Evolutionary conservation across 2,329 filamentous ascomycete genomes (phyloP).

Genomic region (Dothidotthia symphoricarpi): DNA sequence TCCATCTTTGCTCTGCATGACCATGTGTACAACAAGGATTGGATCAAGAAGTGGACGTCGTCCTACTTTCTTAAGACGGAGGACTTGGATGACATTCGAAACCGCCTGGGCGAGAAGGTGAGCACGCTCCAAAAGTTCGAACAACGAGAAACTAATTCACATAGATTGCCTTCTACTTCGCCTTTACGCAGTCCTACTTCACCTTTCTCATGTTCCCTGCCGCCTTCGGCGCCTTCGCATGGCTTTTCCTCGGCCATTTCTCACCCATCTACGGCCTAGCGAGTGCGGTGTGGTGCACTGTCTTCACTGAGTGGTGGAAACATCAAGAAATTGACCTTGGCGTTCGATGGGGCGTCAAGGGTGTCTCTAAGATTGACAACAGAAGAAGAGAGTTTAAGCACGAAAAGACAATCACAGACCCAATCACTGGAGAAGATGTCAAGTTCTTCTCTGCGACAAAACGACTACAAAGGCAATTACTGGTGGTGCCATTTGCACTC

Average conservation of each 20-base stretch:
- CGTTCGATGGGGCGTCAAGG: constrained; percentile 83
- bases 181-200: constrained; percentile 89
- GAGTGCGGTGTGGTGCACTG: constrained; percentile 77
- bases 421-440: constrained; percentile 75
- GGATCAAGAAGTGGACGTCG: constrained; percentile 54
- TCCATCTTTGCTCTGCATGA: constrained; percentile 52
- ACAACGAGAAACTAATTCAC: constrained; percentile 13
- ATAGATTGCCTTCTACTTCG: constrained; percentile 88
- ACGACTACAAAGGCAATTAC: constrained; percentile 71
- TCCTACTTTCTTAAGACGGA: constrained; percentile 48
- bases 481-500: constrained; percentile 82
- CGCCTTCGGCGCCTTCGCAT: constrained; percentile 71
- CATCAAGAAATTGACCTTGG: constrained; percentile 84
- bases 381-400: constrained; percentile 75
- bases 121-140: background rate
- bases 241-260: constrained; percentile 81
- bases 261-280: constrained; percentile 76
- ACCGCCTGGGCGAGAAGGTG: constrained; percentile 52
- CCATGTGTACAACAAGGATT: constrained; percentile 53
- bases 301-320: constrained; percentile 96
- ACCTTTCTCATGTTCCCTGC: constrained; percentile 80
- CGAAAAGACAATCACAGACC: constrained; percentile 73
- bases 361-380: constrained; percentile 77
- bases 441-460: constrained; percentile 74
- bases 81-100: constrained; percentile 52